Percentiles rank a stretch among this genome's conserved stretches.
Evolutionary conservation across 1,139 yeast genomes (phyloP).

Genomic region (Nakaseomyces bracarensis): DNA sequence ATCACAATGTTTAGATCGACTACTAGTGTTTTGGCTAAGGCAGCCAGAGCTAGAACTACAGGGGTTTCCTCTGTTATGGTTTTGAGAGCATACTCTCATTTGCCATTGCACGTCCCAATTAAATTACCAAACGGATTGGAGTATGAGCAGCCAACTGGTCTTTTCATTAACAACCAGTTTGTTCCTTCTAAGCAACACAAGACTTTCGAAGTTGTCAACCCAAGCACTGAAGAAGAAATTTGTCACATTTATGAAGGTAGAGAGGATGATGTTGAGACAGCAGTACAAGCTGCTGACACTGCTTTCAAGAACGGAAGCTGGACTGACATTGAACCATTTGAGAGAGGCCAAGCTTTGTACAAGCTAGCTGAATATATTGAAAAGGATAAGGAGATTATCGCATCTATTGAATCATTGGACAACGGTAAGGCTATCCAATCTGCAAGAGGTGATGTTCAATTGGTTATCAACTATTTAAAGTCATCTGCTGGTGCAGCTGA

Average conservation of each 20-base stretch:
- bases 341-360: slow-evolving; percentile 44
- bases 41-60: slow-evolving; percentile 14
- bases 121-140: slow-evolving; percentile 45
- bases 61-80: slow-evolving; percentile 15
- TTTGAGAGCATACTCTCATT: slow-evolving; percentile 23
- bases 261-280: slow-evolving; percentile 38
- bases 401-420: slow-evolving; percentile 66
- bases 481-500: slow-evolving; percentile 71
- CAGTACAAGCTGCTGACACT: slow-evolving; percentile 37
- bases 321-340: slow-evolving; percentile 36
- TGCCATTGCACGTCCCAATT: slow-evolving; percentile 33
- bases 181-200: slow-evolving; percentile 35
- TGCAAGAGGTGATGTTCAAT: slow-evolving; percentile 46
- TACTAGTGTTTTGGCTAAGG: slow-evolving; percentile 12
- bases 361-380: slow-evolving; percentile 53
- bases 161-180: slow-evolving; percentile 39
- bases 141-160: slow-evolving; percentile 44
- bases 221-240: slow-evolving; percentile 40
- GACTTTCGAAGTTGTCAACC: slow-evolving; percentile 38
- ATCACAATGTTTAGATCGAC: slow-evolving; percentile 5
- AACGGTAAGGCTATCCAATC: slow-evolving; percentile 58
- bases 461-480: slow-evolving; percentile 47
- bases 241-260: slow-evolving; percentile 38
- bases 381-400: slow-evolving; percentile 44
- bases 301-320: slow-evolving; percentile 36